Conservation (phyloP, 2,329 filamentous ascomycete genomes). For the Aspergillus udagawae region DNA sequence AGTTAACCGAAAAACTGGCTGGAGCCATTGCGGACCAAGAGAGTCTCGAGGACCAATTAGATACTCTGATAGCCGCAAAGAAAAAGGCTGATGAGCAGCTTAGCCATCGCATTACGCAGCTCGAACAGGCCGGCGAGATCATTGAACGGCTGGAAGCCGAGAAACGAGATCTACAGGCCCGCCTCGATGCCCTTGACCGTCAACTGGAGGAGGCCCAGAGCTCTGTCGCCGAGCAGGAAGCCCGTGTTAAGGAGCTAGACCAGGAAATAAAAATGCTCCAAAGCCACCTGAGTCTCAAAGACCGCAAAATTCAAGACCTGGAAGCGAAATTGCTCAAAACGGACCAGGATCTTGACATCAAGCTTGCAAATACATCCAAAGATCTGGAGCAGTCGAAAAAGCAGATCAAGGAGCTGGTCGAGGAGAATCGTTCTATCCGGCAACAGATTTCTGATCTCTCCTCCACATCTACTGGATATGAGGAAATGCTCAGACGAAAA, state of each 20-base stretch:
- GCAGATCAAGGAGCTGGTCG: conserved; percentile 69
- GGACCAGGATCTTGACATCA: conserved; percentile 85
- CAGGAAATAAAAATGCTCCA: conserved; percentile 88
- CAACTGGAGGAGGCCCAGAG: conserved; percentile 68
- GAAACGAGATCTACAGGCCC: conserved; percentile 68
- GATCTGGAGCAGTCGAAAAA: conserved; percentile 71
- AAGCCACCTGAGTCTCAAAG: conserved; percentile 83
- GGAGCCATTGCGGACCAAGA: conserved; percentile 94
- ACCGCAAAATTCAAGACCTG: conserved; percentile 82
- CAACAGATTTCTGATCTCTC: conserved; percentile 83
- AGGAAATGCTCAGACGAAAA: conserved; percentile 87
- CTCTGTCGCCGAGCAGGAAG: conserved; percentile 67
- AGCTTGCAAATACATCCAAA: conserved; percentile 72
- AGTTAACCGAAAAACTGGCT: conserved; percentile 87
- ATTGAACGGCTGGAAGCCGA: conserved; percentile 83
- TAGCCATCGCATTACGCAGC: conserved; percentile 70
- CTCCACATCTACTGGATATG: conserved; percentile 88
- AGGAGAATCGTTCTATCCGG: conserved; percentile 78
- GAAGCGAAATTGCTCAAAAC: conserved; percentile 78
- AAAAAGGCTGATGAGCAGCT: conserved; percentile 83
- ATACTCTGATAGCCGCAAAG: conserved; percentile 82
- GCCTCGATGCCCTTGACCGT: conserved; percentile 65
- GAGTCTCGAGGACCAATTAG: conserved; percentile 86
- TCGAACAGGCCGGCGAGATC: conserved; percentile 86
- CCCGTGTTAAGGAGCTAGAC: conserved; percentile 69